Percentiles rank a stretch among this genome's conserved stretches.
These are phyloP conservation scores for Penicillium sp. DNA, from an alignment of 2,329 filamentous ascomycete genomes.

Conservation along the genomic window DNA sequence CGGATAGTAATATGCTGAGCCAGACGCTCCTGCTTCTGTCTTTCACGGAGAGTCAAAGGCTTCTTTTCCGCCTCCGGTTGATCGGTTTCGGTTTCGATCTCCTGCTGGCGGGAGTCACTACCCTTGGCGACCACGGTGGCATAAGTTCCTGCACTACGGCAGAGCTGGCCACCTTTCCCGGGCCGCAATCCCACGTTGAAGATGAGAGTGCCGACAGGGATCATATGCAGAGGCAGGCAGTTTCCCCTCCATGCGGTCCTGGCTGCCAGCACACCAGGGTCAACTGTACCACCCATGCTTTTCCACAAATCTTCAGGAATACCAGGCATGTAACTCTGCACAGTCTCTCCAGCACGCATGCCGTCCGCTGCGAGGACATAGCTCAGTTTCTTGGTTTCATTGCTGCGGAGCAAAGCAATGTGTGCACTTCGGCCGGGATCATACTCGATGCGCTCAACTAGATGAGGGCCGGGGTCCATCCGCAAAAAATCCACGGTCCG, in stretches of 20 bases:
- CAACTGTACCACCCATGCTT: conserved; percentile 87
- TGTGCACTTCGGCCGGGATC: conserved; percentile 92
- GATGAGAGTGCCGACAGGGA: conserved; percentile 88
- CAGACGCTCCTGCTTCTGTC: conserved; percentile 54
- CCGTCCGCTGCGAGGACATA: conserved; percentile 97
- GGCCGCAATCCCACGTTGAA: conserved; percentile 80
- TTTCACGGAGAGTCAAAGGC: conserved; percentile 37
- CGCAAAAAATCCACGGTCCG: conserved; percentile 87
- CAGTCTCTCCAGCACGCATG: conserved; percentile 82
- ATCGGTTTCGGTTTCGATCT: conserved; percentile 58
- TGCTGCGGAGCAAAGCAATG: conserved; percentile 78
- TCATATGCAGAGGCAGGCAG: conserved; percentile 91
- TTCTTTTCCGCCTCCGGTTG: conserved; percentile 39
- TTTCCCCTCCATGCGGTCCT: conserved; percentile 94
- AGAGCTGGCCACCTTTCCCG: conserved; percentile 78
- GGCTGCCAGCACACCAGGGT: conserved; percentile 92
- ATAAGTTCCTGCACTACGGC: conserved; percentile 89
- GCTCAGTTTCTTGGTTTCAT: conserved; percentile 70
- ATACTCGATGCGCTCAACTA: conserved; percentile 92
- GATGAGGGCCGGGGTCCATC: conserved; percentile 73
- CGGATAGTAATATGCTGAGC: conserved; percentile 79
- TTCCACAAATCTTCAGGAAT: conserved; percentile 83
- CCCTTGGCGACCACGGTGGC: conserved; percentile 88
- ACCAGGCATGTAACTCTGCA: conserved; percentile 87
- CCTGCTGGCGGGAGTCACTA: conserved; percentile 54